Conservation (phyloP, 1,284 basidiomycete genomes). For the Ceratobasidium sp. region DNA sequence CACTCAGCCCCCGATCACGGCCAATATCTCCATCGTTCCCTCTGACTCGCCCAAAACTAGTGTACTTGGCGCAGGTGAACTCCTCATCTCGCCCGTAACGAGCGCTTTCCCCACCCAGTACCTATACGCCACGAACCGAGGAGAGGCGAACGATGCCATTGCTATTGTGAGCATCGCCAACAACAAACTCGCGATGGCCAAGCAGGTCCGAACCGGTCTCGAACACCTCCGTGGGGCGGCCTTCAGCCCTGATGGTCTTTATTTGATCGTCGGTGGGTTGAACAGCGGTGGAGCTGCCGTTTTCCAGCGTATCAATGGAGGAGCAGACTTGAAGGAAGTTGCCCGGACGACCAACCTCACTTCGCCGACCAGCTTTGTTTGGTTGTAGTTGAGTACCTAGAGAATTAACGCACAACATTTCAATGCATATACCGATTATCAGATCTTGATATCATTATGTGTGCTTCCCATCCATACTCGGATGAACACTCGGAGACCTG, state of each 20-base stretch:
- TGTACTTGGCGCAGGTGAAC: too few species aligned
- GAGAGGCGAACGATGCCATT: slow-evolving; percentile 44
- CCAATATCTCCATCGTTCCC: slow-evolving; percentile 41
- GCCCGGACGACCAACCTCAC: slow-evolving; percentile 62
- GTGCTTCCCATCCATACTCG: too few species aligned
- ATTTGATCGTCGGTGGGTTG: slow-evolving; percentile 68
- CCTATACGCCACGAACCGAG: slow-evolving; percentile 45
- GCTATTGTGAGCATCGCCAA: slow-evolving; percentile 7
- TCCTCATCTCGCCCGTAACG: slow-evolving; percentile 35
- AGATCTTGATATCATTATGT: too few species aligned
- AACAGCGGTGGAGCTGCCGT: slow-evolving; percentile 70
- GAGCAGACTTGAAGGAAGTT: slow-evolving; percentile 66
- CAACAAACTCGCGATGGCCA: slow-evolving; percentile 58
- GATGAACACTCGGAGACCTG: too few species aligned
- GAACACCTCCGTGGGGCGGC: slow-evolving; percentile 74
- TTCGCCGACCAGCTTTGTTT: slow-evolving; percentile 26
- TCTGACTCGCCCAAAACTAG: slow-evolving; percentile 30
- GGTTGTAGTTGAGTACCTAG: too few species aligned
- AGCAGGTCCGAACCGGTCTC: slow-evolving; percentile 72
- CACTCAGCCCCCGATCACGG: slow-evolving; percentile 10
- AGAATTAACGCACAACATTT: too few species aligned
- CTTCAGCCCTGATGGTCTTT: slow-evolving; percentile 68
- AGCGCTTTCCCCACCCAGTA: slow-evolving; percentile 39
- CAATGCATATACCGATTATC: too few species aligned
- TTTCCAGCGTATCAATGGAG: slow-evolving; percentile 66